Conservation (phyloP, 495 filamentous ascomycete species). For the Penicillium coffeae region DNA sequence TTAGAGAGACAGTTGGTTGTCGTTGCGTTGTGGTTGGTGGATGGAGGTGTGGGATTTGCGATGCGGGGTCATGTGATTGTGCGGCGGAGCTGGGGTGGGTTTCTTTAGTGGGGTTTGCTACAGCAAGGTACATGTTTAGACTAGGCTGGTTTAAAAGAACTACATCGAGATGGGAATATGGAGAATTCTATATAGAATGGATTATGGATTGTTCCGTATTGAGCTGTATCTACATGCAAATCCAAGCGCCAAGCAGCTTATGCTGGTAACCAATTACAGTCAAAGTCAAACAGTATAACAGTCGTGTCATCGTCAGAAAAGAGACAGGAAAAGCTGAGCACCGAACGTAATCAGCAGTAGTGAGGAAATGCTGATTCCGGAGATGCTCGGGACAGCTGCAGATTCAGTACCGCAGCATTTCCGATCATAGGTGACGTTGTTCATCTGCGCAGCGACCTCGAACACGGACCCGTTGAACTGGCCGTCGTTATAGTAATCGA, state of each 20-base stretch:
- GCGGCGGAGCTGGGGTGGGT: background rate
- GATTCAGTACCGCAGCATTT: conserved; percentile 57
- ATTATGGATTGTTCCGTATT: background rate
- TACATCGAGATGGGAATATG: no score
- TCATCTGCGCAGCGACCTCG: conserved; percentile 78
- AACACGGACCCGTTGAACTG: conserved; percentile 78
- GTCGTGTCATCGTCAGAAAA: conserved; percentile 6
- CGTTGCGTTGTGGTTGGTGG: background rate
- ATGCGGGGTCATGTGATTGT: conserved; percentile 5
- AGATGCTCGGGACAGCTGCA: conserved; percentile 22
- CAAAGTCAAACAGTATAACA: background rate
- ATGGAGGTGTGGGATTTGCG: background rate
- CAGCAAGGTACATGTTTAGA: background rate
- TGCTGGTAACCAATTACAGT: background rate
- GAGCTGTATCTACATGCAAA: background rate
- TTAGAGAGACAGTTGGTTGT: no score
- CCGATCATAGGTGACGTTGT: conserved; percentile 77
- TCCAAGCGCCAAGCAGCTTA: background rate
- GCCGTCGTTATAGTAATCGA: conserved; percentile 83
- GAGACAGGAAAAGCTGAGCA: conserved; percentile 26
- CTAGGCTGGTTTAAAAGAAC: background rate
- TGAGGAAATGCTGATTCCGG: conserved; percentile 17
- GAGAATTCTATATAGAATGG: no score
- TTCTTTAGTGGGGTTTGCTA: no score
- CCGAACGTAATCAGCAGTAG: conserved; percentile 24